A percentile compares a stretch with the other conserved stretches of the same genome.
Conservation (phyloP, 305 asterid species). For the Fraxinus albicans region DNA sequence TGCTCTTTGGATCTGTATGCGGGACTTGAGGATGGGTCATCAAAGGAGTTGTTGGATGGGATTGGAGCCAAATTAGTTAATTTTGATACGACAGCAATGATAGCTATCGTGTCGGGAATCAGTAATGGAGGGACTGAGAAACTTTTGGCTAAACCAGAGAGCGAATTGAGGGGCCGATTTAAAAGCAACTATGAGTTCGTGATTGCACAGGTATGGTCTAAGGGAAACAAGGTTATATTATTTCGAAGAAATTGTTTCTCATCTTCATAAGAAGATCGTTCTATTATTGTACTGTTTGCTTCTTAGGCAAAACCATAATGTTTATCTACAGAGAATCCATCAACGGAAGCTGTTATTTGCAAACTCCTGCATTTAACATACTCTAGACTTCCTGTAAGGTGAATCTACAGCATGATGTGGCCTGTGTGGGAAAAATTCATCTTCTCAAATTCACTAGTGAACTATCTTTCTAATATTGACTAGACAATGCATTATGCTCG, state of each 20-base stretch:
- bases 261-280: neutral
- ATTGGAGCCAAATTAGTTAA: slow-evolving; percentile 54
- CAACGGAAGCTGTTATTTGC: slow-evolving; percentile 3
- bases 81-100: slow-evolving; percentile 85
- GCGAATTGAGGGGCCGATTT: slow-evolving; percentile 63
- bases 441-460: slow-evolving; percentile 6
- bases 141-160: slow-evolving; percentile 64
- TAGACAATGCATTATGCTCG: slow-evolving; percentile 2
- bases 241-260: neutral
- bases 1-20: slow-evolving; percentile 33
- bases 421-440: neutral
- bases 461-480: neutral
- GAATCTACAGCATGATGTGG: slow-evolving; percentile 11
- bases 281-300: neutral
- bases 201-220: slow-evolving; percentile 62
- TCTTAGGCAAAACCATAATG: neutral
- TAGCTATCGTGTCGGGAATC: slow-evolving; percentile 85
- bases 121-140: slow-evolving; percentile 61
- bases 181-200: slow-evolving; percentile 81
- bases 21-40: slow-evolving; percentile 29
- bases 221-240: neutral
- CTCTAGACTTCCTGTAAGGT: neutral
- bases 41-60: slow-evolving; percentile 21
- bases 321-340: neutral
- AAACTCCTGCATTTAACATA: slow-evolving; percentile 1